Conservation (phyloP, 768 basidiomycete genomes). For the Boletus rex-veris region DNA sequence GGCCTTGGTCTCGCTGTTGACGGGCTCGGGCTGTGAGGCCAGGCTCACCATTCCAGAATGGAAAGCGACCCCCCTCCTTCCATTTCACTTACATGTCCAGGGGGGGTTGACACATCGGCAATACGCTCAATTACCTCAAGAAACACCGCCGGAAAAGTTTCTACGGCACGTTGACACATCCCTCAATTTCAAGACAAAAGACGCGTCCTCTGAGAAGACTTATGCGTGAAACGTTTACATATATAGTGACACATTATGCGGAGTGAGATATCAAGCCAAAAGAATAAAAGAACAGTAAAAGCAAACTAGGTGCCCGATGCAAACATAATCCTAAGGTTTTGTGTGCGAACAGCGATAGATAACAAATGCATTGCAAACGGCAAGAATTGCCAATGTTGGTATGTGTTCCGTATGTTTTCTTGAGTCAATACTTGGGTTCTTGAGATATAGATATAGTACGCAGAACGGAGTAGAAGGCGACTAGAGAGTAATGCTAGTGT, state of each 20-base stretch:
- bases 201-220: not conserved
- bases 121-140: too few species aligned
- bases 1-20: conserved; percentile 24
- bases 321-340: conserved; percentile 20
- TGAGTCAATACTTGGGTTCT: conserved; percentile 26
- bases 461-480: conserved; percentile 29
- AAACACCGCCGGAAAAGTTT: too few species aligned
- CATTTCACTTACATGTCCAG: conserved; percentile 8
- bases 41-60: conserved; percentile 19
- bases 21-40: conserved; percentile 22
- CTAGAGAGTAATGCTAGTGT: conserved; percentile 21
- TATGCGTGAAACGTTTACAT: not conserved
- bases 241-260: conserved; percentile 14
- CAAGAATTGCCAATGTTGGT: conserved; percentile 27
- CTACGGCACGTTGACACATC: too few species aligned
- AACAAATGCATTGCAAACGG: conserved; percentile 33
- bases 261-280: conserved; percentile 2
- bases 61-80: conserved; percentile 30
- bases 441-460: conserved; percentile 39
- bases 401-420: conserved; percentile 35
- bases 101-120: conserved; percentile 12
- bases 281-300: conserved; percentile 13
- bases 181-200: not conserved
- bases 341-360: conserved; percentile 30
- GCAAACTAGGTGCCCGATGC: conserved; percentile 26